Percentiles rank a stretch among this genome's conserved stretches.
These are phyloP conservation scores for Nannochloris sp. DNA, from an alignment of 139 green algal genomes.

Conservation along the genomic window DNA sequence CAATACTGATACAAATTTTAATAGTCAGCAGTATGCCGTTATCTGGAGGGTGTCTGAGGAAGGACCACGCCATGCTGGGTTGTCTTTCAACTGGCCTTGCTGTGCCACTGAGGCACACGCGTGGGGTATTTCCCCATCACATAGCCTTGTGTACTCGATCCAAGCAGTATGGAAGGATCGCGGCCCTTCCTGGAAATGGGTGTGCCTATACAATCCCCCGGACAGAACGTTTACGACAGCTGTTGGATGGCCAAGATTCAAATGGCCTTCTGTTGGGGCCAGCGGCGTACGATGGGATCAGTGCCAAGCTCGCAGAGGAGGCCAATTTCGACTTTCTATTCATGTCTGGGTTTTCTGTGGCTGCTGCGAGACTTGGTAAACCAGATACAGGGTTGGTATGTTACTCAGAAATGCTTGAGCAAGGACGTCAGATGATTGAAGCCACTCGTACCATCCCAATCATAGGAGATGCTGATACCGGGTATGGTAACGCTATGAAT, in stretches of 20 bases:
- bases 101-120: too few species aligned
- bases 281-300: constrained; percentile 73
- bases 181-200: background rate
- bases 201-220: background rate
- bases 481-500: constrained; percentile 94
- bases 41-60: too few species aligned
- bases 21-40: too few species aligned
- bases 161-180: background rate
- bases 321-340: constrained; percentile 75
- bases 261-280: constrained; percentile 36
- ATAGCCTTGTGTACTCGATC: too few species aligned
- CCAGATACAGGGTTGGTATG: constrained; percentile 79
- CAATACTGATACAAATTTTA: too few species aligned
- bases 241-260: constrained; percentile 1
- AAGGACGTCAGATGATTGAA: constrained; percentile 47
- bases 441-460: constrained; percentile 68
- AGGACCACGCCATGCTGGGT: too few species aligned
- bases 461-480: constrained; percentile 94
- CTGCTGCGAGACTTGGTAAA: constrained; percentile 51
- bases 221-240: background rate
- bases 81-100: too few species aligned
- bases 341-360: constrained; percentile 80
- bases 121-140: too few species aligned
- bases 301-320: constrained; percentile 65
- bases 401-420: constrained; percentile 80